A percentile compares a stretch with the other conserved stretches of the same genome.
Evolutionary conservation across 257 asterid species (phyloP).

Genomic region (Nicotiana obtusifolia): DNA sequence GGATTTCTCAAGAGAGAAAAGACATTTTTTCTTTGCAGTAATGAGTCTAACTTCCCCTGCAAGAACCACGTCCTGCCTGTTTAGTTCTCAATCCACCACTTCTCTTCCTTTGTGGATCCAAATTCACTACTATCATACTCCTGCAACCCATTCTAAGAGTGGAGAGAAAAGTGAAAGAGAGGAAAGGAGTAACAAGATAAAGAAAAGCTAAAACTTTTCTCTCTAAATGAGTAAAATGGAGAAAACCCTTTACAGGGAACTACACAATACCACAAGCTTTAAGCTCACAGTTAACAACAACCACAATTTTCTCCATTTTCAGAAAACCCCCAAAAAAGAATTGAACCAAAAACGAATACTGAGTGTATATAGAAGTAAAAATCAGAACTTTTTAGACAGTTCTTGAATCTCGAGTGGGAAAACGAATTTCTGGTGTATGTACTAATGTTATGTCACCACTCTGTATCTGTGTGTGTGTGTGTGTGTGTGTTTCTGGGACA

Average conservation of each 20-base stretch:
- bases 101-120: constrained; percentile 90
- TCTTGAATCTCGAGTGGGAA: not conserved
- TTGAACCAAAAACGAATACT: not conserved
- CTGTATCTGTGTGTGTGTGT: not conserved
- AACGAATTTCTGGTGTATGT: not conserved
- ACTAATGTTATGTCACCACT: constrained; percentile 7
- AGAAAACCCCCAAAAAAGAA: constrained; percentile 10
- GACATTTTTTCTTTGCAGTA: not conserved
- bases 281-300: constrained; percentile 58
- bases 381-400: constrained; percentile 28
- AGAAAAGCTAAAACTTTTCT: constrained; percentile 8
- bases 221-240: not conserved
- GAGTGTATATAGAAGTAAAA: constrained; percentile 18
- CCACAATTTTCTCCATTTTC: constrained; percentile 58
- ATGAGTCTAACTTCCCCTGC: constrained; percentile 85
- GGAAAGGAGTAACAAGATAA: not conserved
- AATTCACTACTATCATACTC: constrained; percentile 40
- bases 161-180: constrained; percentile 11
- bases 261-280: constrained; percentile 90
- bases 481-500: constrained; percentile 10
- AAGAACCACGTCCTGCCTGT: constrained; percentile 99
- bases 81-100: constrained; percentile 94
- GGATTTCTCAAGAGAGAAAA: constrained; percentile 2
- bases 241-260: constrained; percentile 22
- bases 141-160: constrained; percentile 51